Evolutionary conservation across 2,329 filamentous ascomycete genomes (phyloP), one percentile per base, ranked within the genome.

Genomic region (Fusarium devonianum): DNA sequence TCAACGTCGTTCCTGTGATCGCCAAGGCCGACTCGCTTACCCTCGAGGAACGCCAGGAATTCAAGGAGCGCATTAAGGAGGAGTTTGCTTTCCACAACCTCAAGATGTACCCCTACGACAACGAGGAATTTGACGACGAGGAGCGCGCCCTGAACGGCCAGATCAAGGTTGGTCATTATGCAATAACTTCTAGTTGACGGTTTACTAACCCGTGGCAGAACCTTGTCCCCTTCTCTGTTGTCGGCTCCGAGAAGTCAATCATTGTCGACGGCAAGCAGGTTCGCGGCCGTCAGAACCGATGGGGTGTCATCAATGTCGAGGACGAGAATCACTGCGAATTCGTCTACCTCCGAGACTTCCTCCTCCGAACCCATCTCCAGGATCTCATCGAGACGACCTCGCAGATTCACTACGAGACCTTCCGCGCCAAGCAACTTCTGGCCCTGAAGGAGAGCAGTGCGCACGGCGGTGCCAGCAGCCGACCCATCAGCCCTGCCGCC

Each of bases 241-340:
- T 99, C 64, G 94, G 94, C 64, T 97, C 93, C 41, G 94, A 99
- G 79, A 96, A 95, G 82, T 93, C 88, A 64, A 97, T 99, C 73
- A 92, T 97, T 59, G 90, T 99, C 74, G 91, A 93, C 69, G 94
- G 94, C 75, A 93, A 96, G 82, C 91, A 96, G 78, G 94, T 99
- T 60, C 92, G 92, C 62, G 94, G 92, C 63, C 92, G 94, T 69
- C 94, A 99, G 78, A 99, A 97, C 84, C 87, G 94, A 75, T 99
- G 94, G 94, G 94, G 94, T 67, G 90, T 97, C 62, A 97, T 99
- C 82, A 99, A 99, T 71, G 93, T 99, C 67, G 94, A 99, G 79
- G 93, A 99, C 67, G 94, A 99, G 82, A 95, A 88, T 78, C 94
- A 99, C 82, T 99, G 94, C 85, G 94, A 99, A 84, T 99, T 99